phyloP scores from a whole-genome alignment of 352 stramenopile species.

The Phytophthora sojae region DNA sequence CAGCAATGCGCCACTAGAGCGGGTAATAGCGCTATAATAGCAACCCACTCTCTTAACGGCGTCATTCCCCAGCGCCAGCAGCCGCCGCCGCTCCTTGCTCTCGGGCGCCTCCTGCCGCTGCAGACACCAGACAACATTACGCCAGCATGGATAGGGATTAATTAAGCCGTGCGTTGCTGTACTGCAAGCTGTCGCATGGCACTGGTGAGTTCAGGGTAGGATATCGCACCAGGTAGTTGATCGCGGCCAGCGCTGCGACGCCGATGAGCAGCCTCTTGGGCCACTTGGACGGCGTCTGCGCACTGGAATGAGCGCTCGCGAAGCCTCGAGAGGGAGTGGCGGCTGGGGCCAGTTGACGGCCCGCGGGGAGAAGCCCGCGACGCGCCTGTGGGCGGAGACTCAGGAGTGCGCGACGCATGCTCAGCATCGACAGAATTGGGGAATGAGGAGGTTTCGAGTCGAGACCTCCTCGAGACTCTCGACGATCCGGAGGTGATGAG shows the following conservation, averaged over 20 bases:
- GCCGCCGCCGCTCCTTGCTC: background rate
- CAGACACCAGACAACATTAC: background rate
- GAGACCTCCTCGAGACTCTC: too few species aligned
- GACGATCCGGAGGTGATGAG: background rate
- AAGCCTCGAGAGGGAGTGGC: slow-evolving; percentile 6
- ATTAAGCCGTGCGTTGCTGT: too few species aligned
- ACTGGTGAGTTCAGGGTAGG: background rate
- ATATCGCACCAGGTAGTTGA: slow-evolving; percentile 9
- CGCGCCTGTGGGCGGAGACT: background rate
- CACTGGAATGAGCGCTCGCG: background rate
- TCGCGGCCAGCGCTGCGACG: background rate
- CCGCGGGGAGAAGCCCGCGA: background rate
- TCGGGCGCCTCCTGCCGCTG: slow-evolving; percentile 2
- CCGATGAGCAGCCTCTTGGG: slow-evolving; percentile 2
- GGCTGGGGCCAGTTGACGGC: background rate
- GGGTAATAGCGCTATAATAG: background rate
- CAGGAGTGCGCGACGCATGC: background rate
- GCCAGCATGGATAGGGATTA: too few species aligned
- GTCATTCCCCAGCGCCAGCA: background rate
- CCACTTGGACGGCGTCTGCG: slow-evolving; percentile 12
- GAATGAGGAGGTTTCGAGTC: too few species aligned
- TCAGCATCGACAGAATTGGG: background rate
- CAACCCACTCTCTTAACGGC: background rate
- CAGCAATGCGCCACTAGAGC: background rate
- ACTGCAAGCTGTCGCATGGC: too few species aligned